Evolutionary conservation across 805 yeast genomes (phyloP), one percentile per base, ranked within the genome.

Genomic region (Wickerhamiella siamensis): DNA sequence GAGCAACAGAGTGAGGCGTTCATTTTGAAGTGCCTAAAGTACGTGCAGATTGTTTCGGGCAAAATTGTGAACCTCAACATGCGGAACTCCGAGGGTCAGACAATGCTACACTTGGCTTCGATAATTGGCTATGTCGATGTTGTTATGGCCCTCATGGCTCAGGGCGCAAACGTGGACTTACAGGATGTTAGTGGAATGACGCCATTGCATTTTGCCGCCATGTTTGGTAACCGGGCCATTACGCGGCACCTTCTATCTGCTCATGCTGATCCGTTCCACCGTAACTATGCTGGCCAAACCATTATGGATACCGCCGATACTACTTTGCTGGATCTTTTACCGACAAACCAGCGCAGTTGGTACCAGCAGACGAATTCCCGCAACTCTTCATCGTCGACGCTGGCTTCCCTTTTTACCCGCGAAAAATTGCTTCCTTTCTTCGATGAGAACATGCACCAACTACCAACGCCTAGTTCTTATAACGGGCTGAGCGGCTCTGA

Each of bases 191-290:
- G 78, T 55, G 95, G 94, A 1, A 73, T 74, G 47, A 79, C 95
- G 0, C 94, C 98, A 4, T 65, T 91, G 43, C 95, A 87, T 58
- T 77, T 81, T 55, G 95, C 96, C 0, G 73, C 84, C 26, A 58
- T 87, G 51, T 67, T 70, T 49, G 95, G 95, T 26, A 71, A 80
- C 53, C 65, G 82, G 40, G 77, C 72, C 29, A 47, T 47, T n/a
- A 44, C 53, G 9, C 43, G 56, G 10, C 37, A 47, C 43, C 47
- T 53, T 16, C 45, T 53, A 31, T 46, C 49, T 4, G 43, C 43
- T 4, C 54, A 50, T 29, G 55, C 55, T 6, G 57, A 53, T 33
- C 57, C 57, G n/a, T 53, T 53, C 46, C 50, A 51, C 41, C 51
- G 54, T 33, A 52, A 53, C 18, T 38, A 40, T 19, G 38, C 36